Evolutionary conservation across 2,329 filamentous ascomycete species (phyloP).

Genomic region (Sordariomycetes sp.): DNA sequence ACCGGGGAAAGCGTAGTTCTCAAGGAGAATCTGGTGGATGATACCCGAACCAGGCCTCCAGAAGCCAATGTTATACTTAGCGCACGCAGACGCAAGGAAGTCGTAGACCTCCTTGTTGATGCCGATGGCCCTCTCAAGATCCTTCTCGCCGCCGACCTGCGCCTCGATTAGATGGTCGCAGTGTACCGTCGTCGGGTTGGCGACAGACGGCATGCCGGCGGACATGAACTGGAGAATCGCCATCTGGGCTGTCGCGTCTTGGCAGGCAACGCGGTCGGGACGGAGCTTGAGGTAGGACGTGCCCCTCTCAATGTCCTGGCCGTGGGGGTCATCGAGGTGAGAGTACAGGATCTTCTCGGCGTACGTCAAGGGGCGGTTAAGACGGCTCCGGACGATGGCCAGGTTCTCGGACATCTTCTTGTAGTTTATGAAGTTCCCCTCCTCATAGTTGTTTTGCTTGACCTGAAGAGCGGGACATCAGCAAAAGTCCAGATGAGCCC

Average conservation of each 20-base stretch:
- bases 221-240: conserved; percentile 99
- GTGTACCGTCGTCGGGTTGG: conserved; percentile 91
- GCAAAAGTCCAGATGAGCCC: not conserved
- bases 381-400: conserved; percentile 70
- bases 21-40: conserved; percentile 95
- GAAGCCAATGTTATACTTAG: conserved; percentile 99
- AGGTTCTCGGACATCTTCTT: conserved; percentile 99
- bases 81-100: conserved; percentile 85
- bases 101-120: conserved; percentile 99
- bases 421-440: conserved; percentile 97
- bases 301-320: conserved; percentile 92
- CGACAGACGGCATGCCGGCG: conserved; percentile 88
- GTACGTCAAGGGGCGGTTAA: conserved; percentile 75
- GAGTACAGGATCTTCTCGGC: conserved; percentile 99
- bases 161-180: conserved; percentile 99
- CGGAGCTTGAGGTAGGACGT: conserved; percentile 92
- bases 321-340: conserved; percentile 91
- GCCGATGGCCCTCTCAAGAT: conserved; percentile 76
- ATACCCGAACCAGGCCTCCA: conserved; percentile 98
- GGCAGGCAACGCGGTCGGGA: conserved; percentile 95
- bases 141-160: conserved; percentile 83
- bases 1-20: conserved; percentile 99
- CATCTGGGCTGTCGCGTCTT: conserved; percentile 99
- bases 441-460: conserved; percentile 94
- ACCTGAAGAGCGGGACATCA: conserved; percentile 31